Evolutionary conservation across 2,329 filamentous ascomycete genomes (phyloP).

Genomic region (Tolypocladium inflatum): DNA sequence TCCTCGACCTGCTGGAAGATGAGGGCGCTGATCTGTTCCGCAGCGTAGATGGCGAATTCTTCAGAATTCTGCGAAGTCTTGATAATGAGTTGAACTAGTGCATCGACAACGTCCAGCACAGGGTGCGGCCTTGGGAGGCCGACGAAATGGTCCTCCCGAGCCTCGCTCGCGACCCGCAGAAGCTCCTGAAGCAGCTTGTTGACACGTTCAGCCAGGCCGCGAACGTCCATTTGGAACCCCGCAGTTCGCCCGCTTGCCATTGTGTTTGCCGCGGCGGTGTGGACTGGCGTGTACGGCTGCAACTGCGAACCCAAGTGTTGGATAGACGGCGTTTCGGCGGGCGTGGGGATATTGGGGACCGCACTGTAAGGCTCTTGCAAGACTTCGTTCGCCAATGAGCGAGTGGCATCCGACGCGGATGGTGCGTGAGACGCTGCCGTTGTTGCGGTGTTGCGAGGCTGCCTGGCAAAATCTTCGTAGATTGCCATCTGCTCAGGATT

Average conservation of each 20-base stretch:
- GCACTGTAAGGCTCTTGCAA: conserved; percentile 52
- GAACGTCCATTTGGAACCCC: conserved; percentile 40
- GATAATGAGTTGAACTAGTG: conserved; percentile 52
- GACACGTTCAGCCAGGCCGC: conserved; percentile 43
- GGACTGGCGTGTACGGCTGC: conserved; percentile 45
- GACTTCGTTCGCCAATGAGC: conserved; percentile 53
- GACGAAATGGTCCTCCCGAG: conserved; percentile 48
- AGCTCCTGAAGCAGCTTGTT: conserved; percentile 50
- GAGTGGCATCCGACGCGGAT: conserved; percentile 50
- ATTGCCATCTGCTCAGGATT: conserved; percentile 91
- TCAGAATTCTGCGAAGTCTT: conserved; percentile 53
- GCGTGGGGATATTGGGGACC: conserved; percentile 48
- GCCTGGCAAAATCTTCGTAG: conserved; percentile 90
- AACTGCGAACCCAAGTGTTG: conserved; percentile 44
- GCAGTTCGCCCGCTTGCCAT: conserved; percentile 42
- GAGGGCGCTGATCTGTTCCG: conserved; percentile 48
- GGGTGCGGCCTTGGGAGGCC: conserved; percentile 49
- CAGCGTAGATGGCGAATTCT: conserved; percentile 48
- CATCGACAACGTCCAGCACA: conserved; percentile 54
- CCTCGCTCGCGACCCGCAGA: conserved; percentile 40
- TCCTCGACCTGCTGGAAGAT: conserved; percentile 47
- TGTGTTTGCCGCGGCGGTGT: conserved; percentile 23
- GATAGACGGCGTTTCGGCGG: conserved; percentile 48
- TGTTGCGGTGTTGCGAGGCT: conserved; percentile 56
- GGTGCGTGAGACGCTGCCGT: conserved; percentile 46